Conservation (phyloP, 2,329 filamentous ascomycete genomes). For the Neofusicoccum sp. region DNA sequence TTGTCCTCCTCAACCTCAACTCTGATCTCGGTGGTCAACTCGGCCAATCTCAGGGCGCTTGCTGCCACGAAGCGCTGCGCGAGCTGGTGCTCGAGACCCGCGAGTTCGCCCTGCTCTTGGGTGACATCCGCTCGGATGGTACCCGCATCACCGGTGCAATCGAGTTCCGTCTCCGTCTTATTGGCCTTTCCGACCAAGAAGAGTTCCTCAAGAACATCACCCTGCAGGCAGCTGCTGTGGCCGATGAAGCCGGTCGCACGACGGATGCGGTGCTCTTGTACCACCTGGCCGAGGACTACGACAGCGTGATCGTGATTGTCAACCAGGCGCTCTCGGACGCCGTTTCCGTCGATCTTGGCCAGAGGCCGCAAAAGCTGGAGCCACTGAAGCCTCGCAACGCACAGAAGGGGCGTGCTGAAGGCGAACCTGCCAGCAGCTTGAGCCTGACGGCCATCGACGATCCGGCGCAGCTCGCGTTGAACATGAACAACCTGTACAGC, state of each 20-base stretch:
- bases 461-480: slow-evolving; percentile 60
- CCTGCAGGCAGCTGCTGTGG: slow-evolving; percentile 83
- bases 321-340: slow-evolving; percentile 89
- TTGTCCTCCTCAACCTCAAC: slow-evolving; percentile 88
- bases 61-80: slow-evolving; percentile 89
- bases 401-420: slow-evolving; percentile 8
- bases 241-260: slow-evolving; percentile 88
- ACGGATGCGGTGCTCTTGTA: slow-evolving; percentile 94
- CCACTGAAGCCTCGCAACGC: slow-evolving; percentile 70
- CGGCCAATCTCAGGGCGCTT: slow-evolving; percentile 71
- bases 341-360: slow-evolving; percentile 79
- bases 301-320: slow-evolving; percentile 86
- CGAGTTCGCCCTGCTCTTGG: slow-evolving; percentile 90
- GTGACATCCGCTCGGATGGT: slow-evolving; percentile 85
- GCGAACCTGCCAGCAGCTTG: slow-evolving; percentile 51
- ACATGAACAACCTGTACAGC: slow-evolving; percentile 63
- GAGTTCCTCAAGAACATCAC: slow-evolving; percentile 93
- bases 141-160: slow-evolving; percentile 82
- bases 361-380: slow-evolving; percentile 73
- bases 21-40: slow-evolving; percentile 72
- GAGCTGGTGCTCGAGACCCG: slow-evolving; percentile 95
- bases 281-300: slow-evolving; percentile 91
- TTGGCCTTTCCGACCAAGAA: slow-evolving; percentile 74
- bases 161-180: slow-evolving; percentile 77
- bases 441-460: slow-evolving; percentile 68